Base-by-base conservation (phyloP, 345 rosid species). In the Camelina laxa region DNA sequence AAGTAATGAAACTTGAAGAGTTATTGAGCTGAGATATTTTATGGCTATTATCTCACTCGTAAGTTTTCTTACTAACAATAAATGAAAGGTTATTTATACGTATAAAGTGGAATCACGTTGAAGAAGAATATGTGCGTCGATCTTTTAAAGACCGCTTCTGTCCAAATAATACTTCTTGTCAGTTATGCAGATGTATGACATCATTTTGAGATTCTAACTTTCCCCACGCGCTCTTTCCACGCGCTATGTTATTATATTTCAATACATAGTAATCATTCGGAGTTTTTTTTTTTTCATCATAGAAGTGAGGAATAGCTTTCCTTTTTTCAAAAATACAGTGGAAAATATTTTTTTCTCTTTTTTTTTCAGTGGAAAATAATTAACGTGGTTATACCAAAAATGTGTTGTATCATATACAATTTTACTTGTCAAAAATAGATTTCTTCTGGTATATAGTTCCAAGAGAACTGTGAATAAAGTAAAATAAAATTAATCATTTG, bases 91-190 rank as follows among this genome's bases (percentile, higher is more conserved):
- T 45, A 42, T 33, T 33, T 7, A 39, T 45, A 49, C 5, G 54
- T 49, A 49, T 16, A 49, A 48, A 45, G 50, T 55, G 48, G 49
- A 65, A 56, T 44, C 65, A 65, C 65, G 72, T 65, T 56, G 59
- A 58, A 58, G 54, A 66, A 58, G 60, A 74, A 66, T 74, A 74
- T 74, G 67, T 45, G 21, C 77, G 67, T 75, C 72, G 67, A 64
- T 48, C 60, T 75, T 74, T 33, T 65, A 51, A 41, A 65, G 71
- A 65, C 71, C 57, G 14, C 71, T 74, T 75, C 73, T 49, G 31
- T 75, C 73, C 56, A 39, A 60, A 68, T 60, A 12, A 68, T 60
- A 67, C 73, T 67, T 67, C 55, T 48, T 75, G 73, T 75, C 78
- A 66, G 73, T 68, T 31, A 24, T n/a, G 70, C 51, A 56, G 56